These are phyloP conservation scores for Microsporum audouinii DNA, from an alignment of 2,329 filamentous ascomycete species.

Conservation along the genomic window DNA sequence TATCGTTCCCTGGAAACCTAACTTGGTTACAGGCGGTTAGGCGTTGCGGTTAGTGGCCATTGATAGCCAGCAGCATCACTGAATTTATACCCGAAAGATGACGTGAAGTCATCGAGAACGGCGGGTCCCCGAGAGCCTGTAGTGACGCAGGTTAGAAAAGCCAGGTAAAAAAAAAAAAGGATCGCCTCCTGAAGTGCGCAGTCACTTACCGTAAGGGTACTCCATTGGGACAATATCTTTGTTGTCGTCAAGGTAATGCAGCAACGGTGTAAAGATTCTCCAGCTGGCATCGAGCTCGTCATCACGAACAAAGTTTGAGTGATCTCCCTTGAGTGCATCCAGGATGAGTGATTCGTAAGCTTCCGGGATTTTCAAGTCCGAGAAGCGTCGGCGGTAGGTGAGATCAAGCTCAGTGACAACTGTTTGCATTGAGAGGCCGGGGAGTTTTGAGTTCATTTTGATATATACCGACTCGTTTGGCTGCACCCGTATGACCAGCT, in stretches of 20 bases:
- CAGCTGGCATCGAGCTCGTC: slow-evolving; percentile 95
- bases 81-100: slow-evolving; percentile 98
- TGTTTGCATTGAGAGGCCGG: slow-evolving; percentile 97
- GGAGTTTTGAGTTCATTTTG: slow-evolving; percentile 99
- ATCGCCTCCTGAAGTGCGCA: background rate
- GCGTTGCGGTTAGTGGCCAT: slow-evolving; percentile 70
- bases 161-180: background rate
- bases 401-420: slow-evolving; percentile 96
- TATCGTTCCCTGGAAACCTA: background rate
- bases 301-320: slow-evolving; percentile 98
- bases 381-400: slow-evolving; percentile 96
- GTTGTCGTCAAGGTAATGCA: slow-evolving; percentile 98
- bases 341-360: slow-evolving; percentile 96
- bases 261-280: slow-evolving; percentile 94
- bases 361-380: slow-evolving; percentile 97
- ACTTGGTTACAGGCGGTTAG: slow-evolving; percentile 68
- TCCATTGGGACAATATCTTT: slow-evolving; percentile 99
- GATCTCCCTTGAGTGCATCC: slow-evolving; percentile 94
- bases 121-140: slow-evolving; percentile 89
- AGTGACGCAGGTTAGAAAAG: background rate
- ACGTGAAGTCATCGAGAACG: slow-evolving; percentile 94
- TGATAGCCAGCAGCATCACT: slow-evolving; percentile 92
- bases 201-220: slow-evolving; percentile 86
- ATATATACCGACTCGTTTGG: slow-evolving; percentile 99
- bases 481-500: slow-evolving; percentile 97